A percentile compares a stretch with the other conserved stretches of the same genome.
phyloP scores from a whole-genome alignment of 306 rosid genomes.

The Corylus americana region DNA sequence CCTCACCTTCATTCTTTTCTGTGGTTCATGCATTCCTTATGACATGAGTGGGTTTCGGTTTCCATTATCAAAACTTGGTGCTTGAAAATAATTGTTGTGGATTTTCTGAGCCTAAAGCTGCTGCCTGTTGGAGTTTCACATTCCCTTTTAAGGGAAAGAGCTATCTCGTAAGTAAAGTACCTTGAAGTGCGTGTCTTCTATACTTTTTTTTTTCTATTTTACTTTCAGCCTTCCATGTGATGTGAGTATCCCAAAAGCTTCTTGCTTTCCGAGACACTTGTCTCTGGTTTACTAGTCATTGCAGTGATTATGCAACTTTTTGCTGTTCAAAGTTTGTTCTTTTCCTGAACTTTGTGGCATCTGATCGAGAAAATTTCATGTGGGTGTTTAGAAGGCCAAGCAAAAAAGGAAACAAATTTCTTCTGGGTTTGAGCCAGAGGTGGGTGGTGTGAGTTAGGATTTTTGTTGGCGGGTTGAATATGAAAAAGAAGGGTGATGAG shows the following conservation, averaged over 20 bases:
- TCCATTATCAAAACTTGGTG: not conserved
- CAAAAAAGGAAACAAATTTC: not conserved
- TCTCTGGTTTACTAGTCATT: slow-evolving; percentile 38
- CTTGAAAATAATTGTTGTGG: not conserved
- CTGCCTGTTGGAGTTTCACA: slow-evolving; percentile 19
- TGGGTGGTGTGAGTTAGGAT: slow-evolving; percentile 6
- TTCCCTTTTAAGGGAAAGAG: slow-evolving; percentile 24
- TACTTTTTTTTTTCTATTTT: not conserved
- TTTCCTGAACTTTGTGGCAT: slow-evolving; percentile 24
- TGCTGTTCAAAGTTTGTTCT: slow-evolving; percentile 32
- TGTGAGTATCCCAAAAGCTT: slow-evolving; percentile 31
- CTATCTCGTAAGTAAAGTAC: slow-evolving; percentile 35
- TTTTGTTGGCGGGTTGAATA: slow-evolving; percentile 33
- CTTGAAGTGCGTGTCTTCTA: slow-evolving; percentile 57
- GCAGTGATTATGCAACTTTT: slow-evolving; percentile 38
- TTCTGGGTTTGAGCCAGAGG: slow-evolving; percentile 37
- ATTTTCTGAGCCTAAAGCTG: not conserved
- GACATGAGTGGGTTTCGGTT: not conserved
- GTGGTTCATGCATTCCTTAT: not conserved
- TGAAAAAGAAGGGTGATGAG: slow-evolving; percentile 50
- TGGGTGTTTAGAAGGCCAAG: slow-evolving; percentile 23
- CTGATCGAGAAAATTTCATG: slow-evolving; percentile 28
- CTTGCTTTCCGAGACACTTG: slow-evolving; percentile 41
- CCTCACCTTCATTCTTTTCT: not conserved
- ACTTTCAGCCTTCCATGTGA: slow-evolving; percentile 21